phyloP scores from a whole-genome alignment of 2,329 filamentous ascomycete genomes.

The Xylaria sp. region DNA sequence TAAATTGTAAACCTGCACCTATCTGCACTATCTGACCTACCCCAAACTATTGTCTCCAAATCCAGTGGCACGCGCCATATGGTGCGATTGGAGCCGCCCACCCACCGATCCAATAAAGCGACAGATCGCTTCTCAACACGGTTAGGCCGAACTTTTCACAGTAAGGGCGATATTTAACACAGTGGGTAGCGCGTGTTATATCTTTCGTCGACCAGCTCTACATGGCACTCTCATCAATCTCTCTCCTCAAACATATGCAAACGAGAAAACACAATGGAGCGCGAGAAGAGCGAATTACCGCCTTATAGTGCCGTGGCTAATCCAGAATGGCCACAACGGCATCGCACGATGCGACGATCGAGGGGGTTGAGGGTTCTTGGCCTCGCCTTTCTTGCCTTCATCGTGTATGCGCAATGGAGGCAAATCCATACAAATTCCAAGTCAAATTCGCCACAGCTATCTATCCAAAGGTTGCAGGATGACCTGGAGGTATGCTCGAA shows the following conservation, averaged over 20 bases:
- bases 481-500: conserved; percentile 62
- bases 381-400: conserved; percentile 56
- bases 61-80: too few species aligned
- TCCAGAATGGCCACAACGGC: conserved; percentile 36
- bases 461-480: conserved; percentile 56
- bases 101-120: conserved; percentile 5
- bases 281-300: conserved; percentile 52
- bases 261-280: conserved; percentile 32
- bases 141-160: conserved; percentile 4
- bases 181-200: neutral
- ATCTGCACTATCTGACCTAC: conserved; percentile 13
- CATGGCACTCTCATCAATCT: neutral
- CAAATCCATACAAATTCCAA: conserved; percentile 42
- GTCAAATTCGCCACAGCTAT: conserved; percentile 46
- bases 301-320: conserved; percentile 49
- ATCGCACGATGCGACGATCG: conserved; percentile 48
- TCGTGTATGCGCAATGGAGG: conserved; percentile 56
- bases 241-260: neutral
- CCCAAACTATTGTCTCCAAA: too few species aligned
- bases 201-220: neutral
- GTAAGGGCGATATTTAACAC: neutral
- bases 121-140: neutral
- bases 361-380: conserved; percentile 51
- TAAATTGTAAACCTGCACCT: neutral
- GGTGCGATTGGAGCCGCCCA: conserved; percentile 8